phyloP scores from a whole-genome alignment of 2,329 filamentous ascomycete genomes.

The Lasiodiplodia hormozganensis region DNA sequence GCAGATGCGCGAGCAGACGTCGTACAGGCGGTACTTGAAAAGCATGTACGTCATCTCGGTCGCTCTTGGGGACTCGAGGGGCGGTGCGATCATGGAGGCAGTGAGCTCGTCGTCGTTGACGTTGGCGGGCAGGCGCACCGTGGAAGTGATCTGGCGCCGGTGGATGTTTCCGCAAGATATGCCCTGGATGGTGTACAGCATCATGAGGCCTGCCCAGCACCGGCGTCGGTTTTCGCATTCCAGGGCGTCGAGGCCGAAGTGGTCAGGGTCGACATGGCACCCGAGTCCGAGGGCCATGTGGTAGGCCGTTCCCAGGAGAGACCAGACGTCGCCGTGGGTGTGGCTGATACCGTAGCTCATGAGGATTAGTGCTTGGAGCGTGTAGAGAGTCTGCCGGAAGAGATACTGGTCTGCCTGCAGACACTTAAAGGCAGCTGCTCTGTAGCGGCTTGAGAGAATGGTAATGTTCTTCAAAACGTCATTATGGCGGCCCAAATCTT shows the following conservation, averaged over 20 bases:
- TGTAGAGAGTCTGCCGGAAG: slow-evolving; percentile 48
- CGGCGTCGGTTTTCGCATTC: slow-evolving; percentile 50
- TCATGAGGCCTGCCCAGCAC: slow-evolving; percentile 49
- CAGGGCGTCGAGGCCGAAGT: slow-evolving; percentile 44
- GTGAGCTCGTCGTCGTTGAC: not conserved
- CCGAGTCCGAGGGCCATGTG: slow-evolving; percentile 52
- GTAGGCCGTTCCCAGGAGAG: slow-evolving; percentile 48
- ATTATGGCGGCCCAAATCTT: not conserved
- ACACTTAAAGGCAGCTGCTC: slow-evolving; percentile 47
- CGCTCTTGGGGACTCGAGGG: not conserved
- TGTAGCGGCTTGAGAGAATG: slow-evolving; percentile 37
- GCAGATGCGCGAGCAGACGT: slow-evolving; percentile 14
- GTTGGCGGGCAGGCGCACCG: slow-evolving; percentile 33
- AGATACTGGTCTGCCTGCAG: slow-evolving; percentile 49
- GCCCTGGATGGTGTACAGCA: slow-evolving; percentile 50
- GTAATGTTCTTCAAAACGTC: not conserved
- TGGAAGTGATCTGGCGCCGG: slow-evolving; percentile 37
- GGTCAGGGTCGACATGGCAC: slow-evolving; percentile 50
- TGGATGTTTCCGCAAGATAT: slow-evolving; percentile 46
- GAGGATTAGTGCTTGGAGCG: slow-evolving; percentile 49
- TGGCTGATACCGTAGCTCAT: slow-evolving; percentile 49
- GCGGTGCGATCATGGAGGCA: not conserved
- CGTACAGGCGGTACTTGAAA: slow-evolving; percentile 16
- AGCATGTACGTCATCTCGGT: slow-evolving; percentile 28
- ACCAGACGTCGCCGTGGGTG: slow-evolving; percentile 47